Evolutionary conservation across 2,329 filamentous ascomycete species (phyloP).

Genomic region (Fusarium sororula): DNA sequence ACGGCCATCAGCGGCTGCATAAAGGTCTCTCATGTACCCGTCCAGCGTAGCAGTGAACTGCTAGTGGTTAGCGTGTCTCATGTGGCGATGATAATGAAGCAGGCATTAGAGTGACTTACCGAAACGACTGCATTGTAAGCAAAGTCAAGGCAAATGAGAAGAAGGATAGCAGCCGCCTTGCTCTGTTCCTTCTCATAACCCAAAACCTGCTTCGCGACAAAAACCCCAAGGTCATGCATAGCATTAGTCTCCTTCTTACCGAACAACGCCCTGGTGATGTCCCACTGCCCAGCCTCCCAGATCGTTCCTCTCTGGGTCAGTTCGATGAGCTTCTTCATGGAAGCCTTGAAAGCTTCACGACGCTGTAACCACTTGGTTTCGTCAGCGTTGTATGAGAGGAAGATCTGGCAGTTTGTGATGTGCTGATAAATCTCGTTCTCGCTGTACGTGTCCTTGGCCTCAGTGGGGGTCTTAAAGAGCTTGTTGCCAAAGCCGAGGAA

Average conservation of each 20-base stretch:
- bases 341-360: constrained; percentile 29
- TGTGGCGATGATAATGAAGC: fast-evolving
- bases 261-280: neutral
- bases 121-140: constrained; percentile 3
- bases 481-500: constrained; percentile 35
- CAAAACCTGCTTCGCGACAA: neutral
- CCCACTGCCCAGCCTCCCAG: constrained; percentile 9
- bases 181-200: neutral
- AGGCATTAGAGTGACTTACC: neutral
- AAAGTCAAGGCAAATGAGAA: constrained; percentile 2
- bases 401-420: constrained; percentile 40
- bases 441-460: neutral
- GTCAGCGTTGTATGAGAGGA: constrained; percentile 36
- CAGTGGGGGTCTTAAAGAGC: neutral
- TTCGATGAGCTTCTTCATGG: constrained; percentile 19
- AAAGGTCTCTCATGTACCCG: neutral
- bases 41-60: constrained; percentile 2
- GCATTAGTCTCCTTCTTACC: neutral
- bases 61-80: neutral
- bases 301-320: constrained; percentile 27
- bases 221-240: neutral
- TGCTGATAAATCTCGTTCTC: constrained; percentile 41
- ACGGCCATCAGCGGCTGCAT: neutral
- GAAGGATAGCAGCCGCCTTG: neutral
- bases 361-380: constrained; percentile 38